phyloP scores from a whole-genome alignment of 2,329 filamentous ascomycete genomes.

The Penicillium glabrum region DNA sequence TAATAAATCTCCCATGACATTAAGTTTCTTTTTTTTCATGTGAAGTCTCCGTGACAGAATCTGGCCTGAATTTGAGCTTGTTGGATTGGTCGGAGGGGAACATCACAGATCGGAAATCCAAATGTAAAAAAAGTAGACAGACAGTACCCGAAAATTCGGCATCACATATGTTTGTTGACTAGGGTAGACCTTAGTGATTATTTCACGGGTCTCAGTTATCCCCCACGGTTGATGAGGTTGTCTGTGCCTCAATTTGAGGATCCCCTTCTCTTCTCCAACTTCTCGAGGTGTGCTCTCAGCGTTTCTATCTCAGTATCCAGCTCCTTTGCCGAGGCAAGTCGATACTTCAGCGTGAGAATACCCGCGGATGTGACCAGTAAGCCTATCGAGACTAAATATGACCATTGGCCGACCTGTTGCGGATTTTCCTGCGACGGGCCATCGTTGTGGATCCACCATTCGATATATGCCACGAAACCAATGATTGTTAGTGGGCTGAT shows the following conservation, averaged over 20 bases:
- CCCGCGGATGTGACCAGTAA: conserved; percentile 30
- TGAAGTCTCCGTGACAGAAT: neutral
- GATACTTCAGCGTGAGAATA: conserved; percentile 27
- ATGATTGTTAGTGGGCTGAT: conserved; percentile 31
- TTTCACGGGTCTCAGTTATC: neutral
- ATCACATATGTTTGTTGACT: neutral
- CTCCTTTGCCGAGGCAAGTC: conserved; percentile 26
- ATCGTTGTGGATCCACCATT: conserved; percentile 32
- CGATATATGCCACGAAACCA: conserved; percentile 34
- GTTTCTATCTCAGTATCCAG: conserved; percentile 30
- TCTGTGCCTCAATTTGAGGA: neutral
- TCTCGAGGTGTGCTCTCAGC: conserved; percentile 14
- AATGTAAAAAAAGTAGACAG: too few relatives aligned
- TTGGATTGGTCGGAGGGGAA: too few relatives aligned
- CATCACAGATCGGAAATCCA: neutral
- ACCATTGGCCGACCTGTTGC: conserved; percentile 35
- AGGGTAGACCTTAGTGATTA: neutral
- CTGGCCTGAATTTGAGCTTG: too few relatives aligned
- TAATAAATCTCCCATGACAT: neutral
- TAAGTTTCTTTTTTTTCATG: neutral
- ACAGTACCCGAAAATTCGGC: neutral
- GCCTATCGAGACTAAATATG: conserved; percentile 25
- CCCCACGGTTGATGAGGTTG: neutral
- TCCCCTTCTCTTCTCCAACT: conserved; percentile 13
- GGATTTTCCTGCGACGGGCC: conserved; percentile 28